phyloP scores from a whole-genome alignment of 176 grass and related monocot genomes.

The Saccharum officinarum region DNA sequence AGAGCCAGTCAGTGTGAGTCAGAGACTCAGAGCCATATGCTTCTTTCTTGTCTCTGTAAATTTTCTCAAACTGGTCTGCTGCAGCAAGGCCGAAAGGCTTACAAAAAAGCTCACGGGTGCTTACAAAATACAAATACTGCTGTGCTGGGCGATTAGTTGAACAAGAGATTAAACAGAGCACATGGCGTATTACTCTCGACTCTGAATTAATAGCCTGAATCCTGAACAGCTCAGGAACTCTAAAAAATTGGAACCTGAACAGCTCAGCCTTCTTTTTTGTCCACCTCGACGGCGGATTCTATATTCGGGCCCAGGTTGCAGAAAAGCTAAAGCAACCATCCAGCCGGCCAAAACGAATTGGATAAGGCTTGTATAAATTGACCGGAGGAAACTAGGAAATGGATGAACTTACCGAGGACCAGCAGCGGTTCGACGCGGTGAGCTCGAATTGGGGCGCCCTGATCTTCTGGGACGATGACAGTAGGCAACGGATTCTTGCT shows the following conservation, averaged over 20 bases:
- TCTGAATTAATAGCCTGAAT: neutral
- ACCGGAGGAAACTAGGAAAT: too few relatives aligned
- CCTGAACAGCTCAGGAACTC: neutral
- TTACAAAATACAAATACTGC: too few relatives aligned
- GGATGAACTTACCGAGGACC: conserved; percentile 8
- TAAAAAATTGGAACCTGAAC: neutral
- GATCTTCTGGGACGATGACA: neutral
- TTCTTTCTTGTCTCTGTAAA: neutral
- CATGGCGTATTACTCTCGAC: neutral
- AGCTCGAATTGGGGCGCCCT: neutral
- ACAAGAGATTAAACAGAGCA: too few relatives aligned
- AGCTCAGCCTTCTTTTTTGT: neutral
- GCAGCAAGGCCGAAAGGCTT: neutral
- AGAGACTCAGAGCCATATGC: neutral
- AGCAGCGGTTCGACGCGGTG: neutral
- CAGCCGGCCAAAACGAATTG: neutral
- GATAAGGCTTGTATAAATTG: neutral
- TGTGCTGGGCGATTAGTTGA: neutral
- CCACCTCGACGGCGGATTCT: neutral
- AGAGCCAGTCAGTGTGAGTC: neutral
- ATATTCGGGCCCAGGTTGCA: neutral
- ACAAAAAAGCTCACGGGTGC: neutral
- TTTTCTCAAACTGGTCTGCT: neutral
- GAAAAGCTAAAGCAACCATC: neutral
- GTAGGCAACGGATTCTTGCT: neutral